These are phyloP conservation scores for Picea sitchensis DNA, from an alignment of 75 land plant genomes.

Conservation along the genomic window DNA sequence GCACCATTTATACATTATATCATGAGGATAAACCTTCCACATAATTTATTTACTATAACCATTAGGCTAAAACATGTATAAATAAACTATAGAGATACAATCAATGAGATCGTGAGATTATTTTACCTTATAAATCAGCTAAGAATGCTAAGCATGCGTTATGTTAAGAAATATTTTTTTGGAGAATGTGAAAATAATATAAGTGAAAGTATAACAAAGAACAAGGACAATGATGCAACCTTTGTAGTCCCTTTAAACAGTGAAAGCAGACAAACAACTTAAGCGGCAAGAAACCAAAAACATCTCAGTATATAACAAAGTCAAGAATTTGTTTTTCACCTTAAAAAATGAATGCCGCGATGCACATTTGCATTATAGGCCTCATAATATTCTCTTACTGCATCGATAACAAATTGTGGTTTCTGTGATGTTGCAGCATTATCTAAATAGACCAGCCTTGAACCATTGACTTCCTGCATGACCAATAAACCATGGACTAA, in stretches of 20 bases:
- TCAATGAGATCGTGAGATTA: no score
- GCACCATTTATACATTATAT: no score
- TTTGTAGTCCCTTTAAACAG: background rate
- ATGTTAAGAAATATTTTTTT: no score
- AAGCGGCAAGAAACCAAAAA: background rate
- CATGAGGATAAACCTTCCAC: no score
- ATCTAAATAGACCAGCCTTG: conserved; percentile 78
- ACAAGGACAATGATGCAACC: no score
- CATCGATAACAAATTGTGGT: conserved; percentile 62
- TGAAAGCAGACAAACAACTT: background rate
- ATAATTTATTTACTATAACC: no score
- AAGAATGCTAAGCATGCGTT: no score
- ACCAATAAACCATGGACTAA: background rate
- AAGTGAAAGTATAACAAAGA: no score
- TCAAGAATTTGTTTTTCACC: conserved; percentile 29
- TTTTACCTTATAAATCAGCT: no score
- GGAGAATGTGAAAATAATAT: no score
- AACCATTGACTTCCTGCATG: conserved; percentile 77
- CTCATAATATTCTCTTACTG: conserved; percentile 60
- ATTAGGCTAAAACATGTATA: no score
- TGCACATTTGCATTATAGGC: conserved; percentile 87
- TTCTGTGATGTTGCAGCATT: conserved; percentile 98
- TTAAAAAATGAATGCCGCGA: conserved; percentile 82
- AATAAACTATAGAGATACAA: no score
- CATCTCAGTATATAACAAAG: background rate